phyloP scores from a whole-genome alignment of 2,329 filamentous ascomycete genomes.

The Phoma sp. region DNA sequence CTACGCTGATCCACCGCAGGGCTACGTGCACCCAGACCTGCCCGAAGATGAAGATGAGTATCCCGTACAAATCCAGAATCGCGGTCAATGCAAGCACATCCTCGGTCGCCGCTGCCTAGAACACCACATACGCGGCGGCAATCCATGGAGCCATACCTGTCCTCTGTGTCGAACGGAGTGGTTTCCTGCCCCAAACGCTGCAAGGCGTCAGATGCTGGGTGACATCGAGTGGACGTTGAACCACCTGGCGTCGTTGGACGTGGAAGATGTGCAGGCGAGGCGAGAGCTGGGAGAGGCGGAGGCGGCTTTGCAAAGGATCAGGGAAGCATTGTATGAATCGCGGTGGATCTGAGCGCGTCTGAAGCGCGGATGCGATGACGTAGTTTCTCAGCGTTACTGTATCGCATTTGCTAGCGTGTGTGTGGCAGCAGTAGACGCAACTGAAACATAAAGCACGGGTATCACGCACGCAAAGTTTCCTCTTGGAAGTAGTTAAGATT shows the following conservation, averaged over 20 bases:
- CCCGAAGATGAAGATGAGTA: slow-evolving; percentile 23
- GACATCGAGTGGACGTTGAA: slow-evolving; percentile 15
- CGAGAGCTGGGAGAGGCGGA: slow-evolving; percentile 20
- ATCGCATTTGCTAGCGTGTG: too few relatives aligned
- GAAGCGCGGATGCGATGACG: neutral
- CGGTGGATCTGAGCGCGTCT: slow-evolving; percentile 21
- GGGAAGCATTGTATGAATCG: slow-evolving; percentile 17
- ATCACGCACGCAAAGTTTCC: too few relatives aligned
- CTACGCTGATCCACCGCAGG: slow-evolving; percentile 22
- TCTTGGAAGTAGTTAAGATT: too few relatives aligned
- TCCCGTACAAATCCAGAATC: slow-evolving; percentile 20
- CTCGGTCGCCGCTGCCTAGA: slow-evolving; percentile 30
- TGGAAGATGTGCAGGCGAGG: slow-evolving; percentile 9
- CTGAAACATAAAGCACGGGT: too few relatives aligned
- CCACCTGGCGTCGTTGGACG: slow-evolving; percentile 13
- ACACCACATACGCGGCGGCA: slow-evolving; percentile 22
- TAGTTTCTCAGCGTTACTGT: too few relatives aligned
- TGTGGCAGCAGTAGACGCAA: too few relatives aligned
- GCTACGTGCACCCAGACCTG: slow-evolving; percentile 27
- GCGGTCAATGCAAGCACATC: slow-evolving; percentile 23
- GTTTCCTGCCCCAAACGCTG: slow-evolving; percentile 24
- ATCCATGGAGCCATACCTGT: slow-evolving; percentile 33
- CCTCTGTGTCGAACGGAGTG: slow-evolving; percentile 28
- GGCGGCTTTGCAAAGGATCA: slow-evolving; percentile 16
- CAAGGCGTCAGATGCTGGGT: slow-evolving; percentile 14